phyloP scores from a whole-genome alignment of 2,329 filamentous ascomycete genomes.

The Aspergillus awamori region DNA sequence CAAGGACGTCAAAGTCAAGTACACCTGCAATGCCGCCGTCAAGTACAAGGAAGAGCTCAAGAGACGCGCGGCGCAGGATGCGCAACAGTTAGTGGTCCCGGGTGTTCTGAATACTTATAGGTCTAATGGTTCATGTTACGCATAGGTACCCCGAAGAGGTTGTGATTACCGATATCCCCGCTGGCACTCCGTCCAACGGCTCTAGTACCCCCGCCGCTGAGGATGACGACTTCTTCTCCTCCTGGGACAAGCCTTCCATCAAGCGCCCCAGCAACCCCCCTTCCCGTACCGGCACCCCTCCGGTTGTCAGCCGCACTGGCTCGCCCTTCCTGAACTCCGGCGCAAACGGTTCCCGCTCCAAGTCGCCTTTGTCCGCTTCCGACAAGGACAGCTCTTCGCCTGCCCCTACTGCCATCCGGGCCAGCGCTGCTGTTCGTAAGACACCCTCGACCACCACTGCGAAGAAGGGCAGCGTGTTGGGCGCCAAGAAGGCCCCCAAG shows the following conservation, averaged over 20 bases:
- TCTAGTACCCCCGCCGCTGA: conserved; percentile 79
- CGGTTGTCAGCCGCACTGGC: conserved; percentile 74
- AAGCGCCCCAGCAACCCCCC: conserved; percentile 94
- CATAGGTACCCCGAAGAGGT: conserved; percentile 81
- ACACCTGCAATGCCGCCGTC: conserved; percentile 85
- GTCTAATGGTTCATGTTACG: conserved; percentile 16
- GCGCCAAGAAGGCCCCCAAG: conserved; percentile 79
- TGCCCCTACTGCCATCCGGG: conserved; percentile 68
- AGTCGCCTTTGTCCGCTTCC: conserved; percentile 73
- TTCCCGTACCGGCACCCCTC: conserved; percentile 85
- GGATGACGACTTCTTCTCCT: conserved; percentile 91
- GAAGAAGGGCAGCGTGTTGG: conserved; percentile 82
- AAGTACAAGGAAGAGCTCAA: conserved; percentile 99
- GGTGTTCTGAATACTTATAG: too few species aligned
- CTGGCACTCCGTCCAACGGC: conserved; percentile 63
- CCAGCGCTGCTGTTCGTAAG: conserved; percentile 83
- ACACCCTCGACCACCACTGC: conserved; percentile 63
- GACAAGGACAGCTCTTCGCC: conserved; percentile 55
- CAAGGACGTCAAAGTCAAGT: conserved; percentile 97
- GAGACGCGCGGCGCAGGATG: conserved; percentile 78
- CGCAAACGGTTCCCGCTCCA: conserved; percentile 69
- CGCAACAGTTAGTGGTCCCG: conserved; percentile 68
- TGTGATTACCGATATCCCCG: conserved; percentile 72
- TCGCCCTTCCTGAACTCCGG: conserved; percentile 86
- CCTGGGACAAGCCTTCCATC: conserved; percentile 97